Percentiles rank a stretch among this genome's conserved stretches.
Conservation (phyloP, 192 early-diverging fungal species). For the Phycomyces blakesleeanus region DNA sequence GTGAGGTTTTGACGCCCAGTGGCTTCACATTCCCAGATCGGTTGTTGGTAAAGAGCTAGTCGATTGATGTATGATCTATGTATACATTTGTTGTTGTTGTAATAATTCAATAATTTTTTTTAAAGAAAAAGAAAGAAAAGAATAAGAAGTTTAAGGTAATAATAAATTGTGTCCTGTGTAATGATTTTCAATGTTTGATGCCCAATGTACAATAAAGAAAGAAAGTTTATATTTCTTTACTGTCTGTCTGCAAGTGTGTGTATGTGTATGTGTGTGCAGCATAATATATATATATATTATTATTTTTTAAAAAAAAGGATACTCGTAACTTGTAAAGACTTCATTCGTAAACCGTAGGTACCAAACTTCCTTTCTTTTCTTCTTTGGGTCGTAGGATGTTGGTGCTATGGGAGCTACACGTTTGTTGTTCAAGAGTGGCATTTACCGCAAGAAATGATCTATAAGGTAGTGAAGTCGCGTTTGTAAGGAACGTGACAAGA, state of each 20-base stretch:
- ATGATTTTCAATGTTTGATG: no score
- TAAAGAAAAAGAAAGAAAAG: no score
- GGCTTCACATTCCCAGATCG: constrained; percentile 72
- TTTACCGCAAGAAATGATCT: neutral
- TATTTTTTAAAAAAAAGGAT: constrained; percentile 27
- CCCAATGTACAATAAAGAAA: no score
- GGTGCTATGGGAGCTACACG: constrained; percentile 12
- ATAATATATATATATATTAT: neutral
- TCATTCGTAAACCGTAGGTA: constrained; percentile 50
- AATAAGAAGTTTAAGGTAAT: no score
- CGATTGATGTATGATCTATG: constrained; percentile 24
- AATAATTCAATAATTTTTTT: no score
- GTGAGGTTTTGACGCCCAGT: constrained; percentile 73
- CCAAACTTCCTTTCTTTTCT: constrained; percentile 20
- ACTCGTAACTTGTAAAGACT: constrained; percentile 58
- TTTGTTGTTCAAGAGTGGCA: constrained; percentile 27
- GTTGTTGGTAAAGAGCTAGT: constrained; percentile 58
- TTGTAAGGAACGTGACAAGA: neutral
- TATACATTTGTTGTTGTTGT: no score
- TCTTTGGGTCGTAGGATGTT: constrained; percentile 24
- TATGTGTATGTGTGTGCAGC: neutral
- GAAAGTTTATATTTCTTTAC: no score
- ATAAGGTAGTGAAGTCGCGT: neutral
- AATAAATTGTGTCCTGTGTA: no score
- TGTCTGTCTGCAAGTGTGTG: no score